Evolutionary conservation across 2,329 filamentous ascomycete genomes (phyloP).

Genomic region (Scedosporium minutisporum): DNA sequence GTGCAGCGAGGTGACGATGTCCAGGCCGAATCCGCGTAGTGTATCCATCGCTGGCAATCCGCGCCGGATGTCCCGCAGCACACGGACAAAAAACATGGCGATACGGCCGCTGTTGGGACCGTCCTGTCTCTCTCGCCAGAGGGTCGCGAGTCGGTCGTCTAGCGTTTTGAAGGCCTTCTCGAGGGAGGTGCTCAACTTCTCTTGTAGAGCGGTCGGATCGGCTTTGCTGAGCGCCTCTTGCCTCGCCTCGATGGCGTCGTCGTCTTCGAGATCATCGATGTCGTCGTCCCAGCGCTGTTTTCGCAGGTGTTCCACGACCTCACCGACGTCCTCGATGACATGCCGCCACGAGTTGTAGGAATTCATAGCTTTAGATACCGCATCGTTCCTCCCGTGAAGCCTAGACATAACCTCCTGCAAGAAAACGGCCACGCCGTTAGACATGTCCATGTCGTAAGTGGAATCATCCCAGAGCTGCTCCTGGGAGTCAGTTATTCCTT

Average conservation of each 20-base stretch:
- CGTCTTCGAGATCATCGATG: constrained; percentile 63
- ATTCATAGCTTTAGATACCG: constrained; percentile 51
- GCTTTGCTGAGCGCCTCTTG: constrained; percentile 62
- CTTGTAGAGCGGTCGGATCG: constrained; percentile 55
- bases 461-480: constrained; percentile 58
- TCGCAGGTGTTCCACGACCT: constrained; percentile 54
- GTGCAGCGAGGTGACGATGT: constrained; percentile 56
- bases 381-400: constrained; percentile 61
- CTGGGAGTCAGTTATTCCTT: constrained; percentile 38
- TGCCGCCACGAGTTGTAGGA: constrained; percentile 64
- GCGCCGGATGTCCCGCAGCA: constrained; percentile 64
- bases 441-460: constrained; percentile 55
- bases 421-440: constrained; percentile 56
- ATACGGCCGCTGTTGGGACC: constrained; percentile 39
- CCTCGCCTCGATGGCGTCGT: constrained; percentile 56
- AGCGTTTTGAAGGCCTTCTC: constrained; percentile 48
- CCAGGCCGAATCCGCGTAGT: constrained; percentile 47
- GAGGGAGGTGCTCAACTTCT: constrained; percentile 47
- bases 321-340: constrained; percentile 58
- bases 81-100: constrained; percentile 59
- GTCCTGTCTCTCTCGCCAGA: constrained; percentile 38
- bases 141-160: constrained; percentile 39
- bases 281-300: constrained; percentile 69
- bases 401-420: constrained; percentile 59
- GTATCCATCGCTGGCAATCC: constrained; percentile 47